Conservation (phyloP, 805 yeast species). For the Metschnikowia shivogae region DNA sequence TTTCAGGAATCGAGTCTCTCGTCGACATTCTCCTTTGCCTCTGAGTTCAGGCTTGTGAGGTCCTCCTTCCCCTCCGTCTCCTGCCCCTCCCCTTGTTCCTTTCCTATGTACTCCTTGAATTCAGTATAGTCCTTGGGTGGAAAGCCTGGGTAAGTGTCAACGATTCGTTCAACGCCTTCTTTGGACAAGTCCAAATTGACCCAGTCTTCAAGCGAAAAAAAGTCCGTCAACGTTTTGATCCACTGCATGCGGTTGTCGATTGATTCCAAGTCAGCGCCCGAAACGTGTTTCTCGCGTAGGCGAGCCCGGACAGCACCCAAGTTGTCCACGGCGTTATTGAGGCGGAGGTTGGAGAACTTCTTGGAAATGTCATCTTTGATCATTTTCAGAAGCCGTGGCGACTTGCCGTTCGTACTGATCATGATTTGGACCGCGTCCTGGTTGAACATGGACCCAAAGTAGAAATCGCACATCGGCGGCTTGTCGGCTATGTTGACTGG, state of each 20-base stretch:
- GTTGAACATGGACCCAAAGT: conserved; percentile 75
- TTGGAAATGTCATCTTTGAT: conserved; percentile 52
- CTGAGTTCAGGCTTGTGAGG: too few relatives aligned
- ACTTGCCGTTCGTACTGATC: conserved; percentile 80
- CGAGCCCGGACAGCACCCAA: conserved; percentile 52
- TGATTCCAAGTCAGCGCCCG: conserved; percentile 41
- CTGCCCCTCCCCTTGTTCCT: neutral
- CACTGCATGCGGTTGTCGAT: conserved; percentile 66
- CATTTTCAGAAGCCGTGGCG: conserved; percentile 65
- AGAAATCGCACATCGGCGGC: conserved; percentile 80
- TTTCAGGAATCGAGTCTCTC: too few relatives aligned
- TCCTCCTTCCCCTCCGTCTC: neutral
- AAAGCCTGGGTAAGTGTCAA: conserved; percentile 46
- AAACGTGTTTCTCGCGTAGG: conserved; percentile 43
- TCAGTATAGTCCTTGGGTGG: conserved; percentile 36
- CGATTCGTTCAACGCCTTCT: conserved; percentile 33
- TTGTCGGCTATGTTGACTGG: conserved; percentile 81
- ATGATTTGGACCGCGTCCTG: conserved; percentile 71
- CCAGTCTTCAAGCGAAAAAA: conserved; percentile 56
- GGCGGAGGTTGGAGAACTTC: conserved; percentile 38
- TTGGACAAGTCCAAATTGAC: conserved; percentile 35
- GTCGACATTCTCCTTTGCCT: too few relatives aligned
- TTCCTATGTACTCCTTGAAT: conserved; percentile 11
- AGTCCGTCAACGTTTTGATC: conserved; percentile 64
- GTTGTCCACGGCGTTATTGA: conserved; percentile 58